Evolutionary conservation across 2,329 filamentous ascomycete species (phyloP), one percentile per base, ranked within the genome.

Genomic region (Talaromyces sp.): DNA sequence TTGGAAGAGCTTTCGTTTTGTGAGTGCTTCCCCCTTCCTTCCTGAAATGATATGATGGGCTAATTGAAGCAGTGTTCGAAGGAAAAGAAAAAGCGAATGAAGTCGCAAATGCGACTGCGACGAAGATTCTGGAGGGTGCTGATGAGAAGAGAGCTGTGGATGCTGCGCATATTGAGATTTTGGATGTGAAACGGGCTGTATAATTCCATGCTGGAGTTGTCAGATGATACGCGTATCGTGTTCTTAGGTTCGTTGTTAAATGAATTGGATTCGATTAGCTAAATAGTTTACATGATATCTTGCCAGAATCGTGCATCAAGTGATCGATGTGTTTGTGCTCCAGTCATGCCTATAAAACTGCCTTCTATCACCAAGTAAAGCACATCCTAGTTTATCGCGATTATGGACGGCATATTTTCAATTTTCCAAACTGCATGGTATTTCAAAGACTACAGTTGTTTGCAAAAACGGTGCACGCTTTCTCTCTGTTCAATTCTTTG

Each of bases 1-100:
- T 72, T 83, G 27, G 80, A 82, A 69, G 81, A 83, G 64, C 68
- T 83, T 66, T 77, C 81, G 11, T 82, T 83, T 73, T 72, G 77
- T 79, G 72, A 75, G 76, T 73, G 65, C 40, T 25, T 38, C 8
- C 40, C 11, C 38, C 38, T 7, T 47, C 22, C 19, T 49, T 49
- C 25, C 19, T 25, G n/a, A 22, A 19, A 19, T 15, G 5, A 25
- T 4, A 5, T 5, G 19, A 22, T 53, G 25, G 5, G 34, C 54
- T 58, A 25, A 58, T 25, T 5, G 31, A 38, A 40, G 11, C 34
- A 58, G 54, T 58, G 19, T 58, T 58, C 19, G 54, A 58, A 17
- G 54, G 54, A 38, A 58, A 58, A 58, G 54, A 58, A 25, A 58
- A 58, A 38, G 54, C 54, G 15, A 58, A 58, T 40, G 54, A 58